phyloP scores from a whole-genome alignment of 257 asterid genomes.

The Nemophila menziesii region DNA sequence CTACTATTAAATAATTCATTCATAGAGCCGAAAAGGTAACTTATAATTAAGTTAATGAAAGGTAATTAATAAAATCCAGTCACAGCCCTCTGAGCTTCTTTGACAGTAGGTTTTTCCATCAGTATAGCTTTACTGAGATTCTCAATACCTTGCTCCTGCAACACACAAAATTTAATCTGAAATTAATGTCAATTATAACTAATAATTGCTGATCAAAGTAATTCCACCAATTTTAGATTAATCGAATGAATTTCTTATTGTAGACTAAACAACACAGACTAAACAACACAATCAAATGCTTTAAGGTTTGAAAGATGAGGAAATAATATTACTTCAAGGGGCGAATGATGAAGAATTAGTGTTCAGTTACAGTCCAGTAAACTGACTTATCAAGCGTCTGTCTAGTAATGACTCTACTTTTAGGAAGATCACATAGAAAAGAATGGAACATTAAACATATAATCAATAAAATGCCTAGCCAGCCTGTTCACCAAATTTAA shows the following conservation, averaged over 20 bases:
- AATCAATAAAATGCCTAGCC: too few relatives aligned
- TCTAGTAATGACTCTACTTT: slow-evolving; percentile 69
- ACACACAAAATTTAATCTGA: slow-evolving; percentile 1
- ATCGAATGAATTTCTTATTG: neutral
- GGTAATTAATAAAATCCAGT: slow-evolving; percentile 17
- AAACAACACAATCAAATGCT: too few relatives aligned
- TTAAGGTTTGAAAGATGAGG: too few relatives aligned
- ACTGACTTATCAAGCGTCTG: slow-evolving; percentile 95
- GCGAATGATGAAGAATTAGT: neutral
- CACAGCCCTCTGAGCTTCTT: slow-evolving; percentile 92
- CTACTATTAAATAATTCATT: slow-evolving; percentile 20
- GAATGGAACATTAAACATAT: too few relatives aligned
- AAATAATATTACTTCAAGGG: neutral
- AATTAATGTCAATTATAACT: slow-evolving; percentile 1
- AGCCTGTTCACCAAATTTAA: slow-evolving; percentile 20
- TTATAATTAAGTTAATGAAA: neutral
- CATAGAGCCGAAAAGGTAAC: neutral
- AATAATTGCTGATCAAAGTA: neutral
- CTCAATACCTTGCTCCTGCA: slow-evolving; percentile 91
- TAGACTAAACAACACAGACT: neutral
- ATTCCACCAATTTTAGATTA: neutral
- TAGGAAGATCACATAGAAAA: slow-evolving; percentile 94
- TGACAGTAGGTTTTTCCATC: slow-evolving; percentile 77
- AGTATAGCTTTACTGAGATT: slow-evolving; percentile 70
- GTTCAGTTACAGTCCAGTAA: slow-evolving; percentile 20